A percentile compares a stretch with the other conserved stretches of the same genome.
phyloP scores from a whole-genome alignment of 768 basidiomycete genomes.

The Lactarius trivialis region DNA sequence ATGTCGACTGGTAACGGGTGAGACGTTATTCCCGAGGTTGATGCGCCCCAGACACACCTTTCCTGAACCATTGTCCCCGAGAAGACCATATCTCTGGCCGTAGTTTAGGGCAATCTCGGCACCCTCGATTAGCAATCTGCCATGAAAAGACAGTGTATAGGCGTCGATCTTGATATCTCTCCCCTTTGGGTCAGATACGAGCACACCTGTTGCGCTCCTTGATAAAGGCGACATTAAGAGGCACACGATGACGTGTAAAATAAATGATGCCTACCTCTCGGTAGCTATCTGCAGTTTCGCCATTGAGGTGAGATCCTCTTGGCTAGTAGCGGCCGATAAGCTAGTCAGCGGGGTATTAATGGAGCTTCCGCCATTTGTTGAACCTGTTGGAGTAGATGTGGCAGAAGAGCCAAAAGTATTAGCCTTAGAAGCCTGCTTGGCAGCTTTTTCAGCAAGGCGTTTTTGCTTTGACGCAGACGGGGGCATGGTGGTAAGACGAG shows the following conservation, averaged over 20 bases:
- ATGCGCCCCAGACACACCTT: slow-evolving; percentile 60
- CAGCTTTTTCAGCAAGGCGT: slow-evolving; percentile 90
- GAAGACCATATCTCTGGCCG: slow-evolving; percentile 88
- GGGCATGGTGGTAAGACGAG: slow-evolving; percentile 35
- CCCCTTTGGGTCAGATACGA: slow-evolving; percentile 86
- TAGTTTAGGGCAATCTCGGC: slow-evolving; percentile 79
- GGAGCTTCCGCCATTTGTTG: slow-evolving; percentile 49
- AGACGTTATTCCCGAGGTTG: slow-evolving; percentile 7
- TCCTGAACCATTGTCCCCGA: slow-evolving; percentile 98
- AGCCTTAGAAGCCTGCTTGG: slow-evolving; percentile 61
- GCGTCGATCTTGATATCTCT: slow-evolving; percentile 97
- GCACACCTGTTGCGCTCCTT: slow-evolving; percentile 87
- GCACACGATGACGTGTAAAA: slow-evolving; percentile 10
- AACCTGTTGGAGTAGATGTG: slow-evolving; percentile 56
- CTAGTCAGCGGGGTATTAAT: slow-evolving; percentile 78
- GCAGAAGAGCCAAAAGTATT: slow-evolving; percentile 41
- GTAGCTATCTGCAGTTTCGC: slow-evolving; percentile 85
- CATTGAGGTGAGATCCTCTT: slow-evolving; percentile 80
- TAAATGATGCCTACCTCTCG: slow-evolving; percentile 54
- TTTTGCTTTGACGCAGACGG: slow-evolving; percentile 88
- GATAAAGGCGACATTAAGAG: slow-evolving; percentile 8
- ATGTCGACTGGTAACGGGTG: slow-evolving; percentile 63
- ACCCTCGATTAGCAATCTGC: slow-evolving; percentile 68
- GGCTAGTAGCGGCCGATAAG: slow-evolving; percentile 69
- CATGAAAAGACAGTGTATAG: slow-evolving; percentile 96